Percentiles rank a stretch among this genome's conserved stretches.
phyloP scores from a whole-genome alignment of 768 basidiomycete genomes.

The Mycena latifolia region DNA sequence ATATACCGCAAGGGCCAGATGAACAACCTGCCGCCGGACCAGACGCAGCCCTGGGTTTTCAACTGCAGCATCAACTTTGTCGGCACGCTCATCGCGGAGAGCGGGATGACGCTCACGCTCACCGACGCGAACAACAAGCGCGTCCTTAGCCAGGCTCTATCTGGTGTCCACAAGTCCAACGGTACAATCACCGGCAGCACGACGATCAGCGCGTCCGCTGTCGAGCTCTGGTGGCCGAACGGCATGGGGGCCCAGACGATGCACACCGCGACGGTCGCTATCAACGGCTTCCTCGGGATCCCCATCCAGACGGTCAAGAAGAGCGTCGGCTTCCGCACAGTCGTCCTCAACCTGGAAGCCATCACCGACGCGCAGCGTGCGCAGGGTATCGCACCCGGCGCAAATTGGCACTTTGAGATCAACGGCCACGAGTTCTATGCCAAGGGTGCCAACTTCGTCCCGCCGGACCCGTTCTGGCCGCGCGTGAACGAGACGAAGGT shows the following conservation, averaged over 20 bases:
- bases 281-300: constrained; percentile 3
- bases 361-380: constrained; percentile 7
- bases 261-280: constrained; percentile 19
- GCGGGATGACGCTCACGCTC: constrained; percentile 21
- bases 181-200: constrained; percentile 27
- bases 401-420: constrained; percentile 28
- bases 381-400: constrained; percentile 23
- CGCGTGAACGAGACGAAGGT: constrained; percentile 25
- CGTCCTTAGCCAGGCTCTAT: constrained; percentile 11
- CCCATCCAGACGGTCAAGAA: constrained; percentile 16
- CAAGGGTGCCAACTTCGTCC: constrained; percentile 31
- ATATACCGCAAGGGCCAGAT: constrained; percentile 28
- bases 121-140: constrained; percentile 18
- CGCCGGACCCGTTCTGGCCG: constrained; percentile 23
- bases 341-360: constrained; percentile 22
- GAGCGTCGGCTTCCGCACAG: constrained; percentile 25
- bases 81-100: constrained; percentile 3
- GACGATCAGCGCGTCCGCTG: constrained; percentile 14
- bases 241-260: constrained; percentile 29
- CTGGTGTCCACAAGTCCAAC: neutral
- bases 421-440: constrained; percentile 29
- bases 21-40: constrained; percentile 25
- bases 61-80: constrained; percentile 23
- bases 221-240: constrained; percentile 29
- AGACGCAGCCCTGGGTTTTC: constrained; percentile 22